These are phyloP conservation scores for Rhinocladiella similis DNA, from an alignment of 2,329 filamentous ascomycete genomes.

Conservation along the genomic window DNA sequence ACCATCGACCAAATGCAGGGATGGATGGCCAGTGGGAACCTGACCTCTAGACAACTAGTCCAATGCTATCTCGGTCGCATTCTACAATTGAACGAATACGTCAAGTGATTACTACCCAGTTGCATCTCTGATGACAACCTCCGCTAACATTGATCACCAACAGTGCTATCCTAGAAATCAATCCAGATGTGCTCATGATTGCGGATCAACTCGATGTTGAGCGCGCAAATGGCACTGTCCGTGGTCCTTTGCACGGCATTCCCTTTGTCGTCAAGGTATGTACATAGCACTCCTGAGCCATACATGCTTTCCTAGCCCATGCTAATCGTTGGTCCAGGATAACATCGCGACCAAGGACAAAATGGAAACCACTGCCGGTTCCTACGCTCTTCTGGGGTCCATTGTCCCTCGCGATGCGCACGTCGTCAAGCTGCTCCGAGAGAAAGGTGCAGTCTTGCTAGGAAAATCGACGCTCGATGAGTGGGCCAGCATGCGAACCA, in stretches of 20 bases:
- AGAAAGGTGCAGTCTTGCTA: slow-evolving; percentile 33
- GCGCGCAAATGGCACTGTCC: slow-evolving; percentile 54
- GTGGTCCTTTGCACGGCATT: slow-evolving; percentile 71
- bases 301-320: no score
- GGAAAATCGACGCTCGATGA: slow-evolving; percentile 34
- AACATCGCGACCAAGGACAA: slow-evolving; percentile 32
- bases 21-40: slow-evolving; percentile 53
- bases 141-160: no score
- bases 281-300: no score
- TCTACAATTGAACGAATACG: slow-evolving; percentile 63
- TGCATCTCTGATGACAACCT: no score
- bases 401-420: slow-evolving; percentile 21
- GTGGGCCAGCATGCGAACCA: slow-evolving; percentile 71
- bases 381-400: slow-evolving; percentile 22
- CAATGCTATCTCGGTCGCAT: slow-evolving; percentile 64
- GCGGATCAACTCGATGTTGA: slow-evolving; percentile 63
- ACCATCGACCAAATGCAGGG: slow-evolving; percentile 67
- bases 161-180: slow-evolving; percentile 40
- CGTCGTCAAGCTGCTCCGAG: slow-evolving; percentile 26
- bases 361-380: slow-evolving; percentile 30
- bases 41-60: slow-evolving; percentile 61
- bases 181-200: slow-evolving; percentile 51
- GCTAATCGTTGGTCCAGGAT: slow-evolving; percentile 12
- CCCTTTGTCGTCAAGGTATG: slow-evolving; percentile 66
- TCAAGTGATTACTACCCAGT: slow-evolving; percentile 41